Conservation (phyloP, 2,329 filamentous ascomycete genomes). For the Sporothrix curviconia region DNA sequence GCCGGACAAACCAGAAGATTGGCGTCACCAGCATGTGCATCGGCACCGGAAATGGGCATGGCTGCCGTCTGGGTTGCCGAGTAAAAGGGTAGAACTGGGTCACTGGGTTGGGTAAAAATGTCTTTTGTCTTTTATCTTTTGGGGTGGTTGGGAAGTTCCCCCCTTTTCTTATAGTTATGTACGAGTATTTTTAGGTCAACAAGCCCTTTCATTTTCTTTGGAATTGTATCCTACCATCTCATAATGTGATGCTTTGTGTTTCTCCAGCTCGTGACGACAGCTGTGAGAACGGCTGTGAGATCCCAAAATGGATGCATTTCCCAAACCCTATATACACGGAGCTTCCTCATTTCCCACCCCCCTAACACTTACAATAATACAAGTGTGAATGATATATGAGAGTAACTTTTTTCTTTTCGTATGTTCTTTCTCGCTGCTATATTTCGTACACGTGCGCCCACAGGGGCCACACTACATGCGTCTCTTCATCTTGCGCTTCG, state of each 20-base stretch:
- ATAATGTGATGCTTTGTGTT: neutral
- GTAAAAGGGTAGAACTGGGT: slow-evolving; percentile 38
- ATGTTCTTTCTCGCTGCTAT: too few species aligned
- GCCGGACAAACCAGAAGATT: slow-evolving; percentile 74
- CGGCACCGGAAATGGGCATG: slow-evolving; percentile 97
- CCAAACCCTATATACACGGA: neutral
- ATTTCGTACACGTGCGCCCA: too few species aligned
- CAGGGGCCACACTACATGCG: too few species aligned
- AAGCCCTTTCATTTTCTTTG: neutral
- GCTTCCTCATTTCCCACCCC: neutral
- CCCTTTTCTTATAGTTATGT: neutral
- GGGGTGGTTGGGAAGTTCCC: too few species aligned
- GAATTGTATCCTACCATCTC: neutral
- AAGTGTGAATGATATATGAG: neutral
- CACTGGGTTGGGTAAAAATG: slow-evolving; percentile 75
- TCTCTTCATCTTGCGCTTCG: neutral
- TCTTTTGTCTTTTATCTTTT: neutral
- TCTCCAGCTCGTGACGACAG: neutral
- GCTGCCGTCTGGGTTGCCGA: slow-evolving; percentile 93
- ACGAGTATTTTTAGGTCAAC: neutral
- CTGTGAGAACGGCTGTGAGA: neutral
- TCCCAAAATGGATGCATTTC: neutral
- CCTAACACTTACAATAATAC: slow-evolving; percentile 3
- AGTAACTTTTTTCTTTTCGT: neutral
- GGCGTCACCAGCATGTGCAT: slow-evolving; percentile 95